Evolutionary conservation across 768 basidiomycete species (phyloP).

Genomic region (Obba rivulosa): DNA sequence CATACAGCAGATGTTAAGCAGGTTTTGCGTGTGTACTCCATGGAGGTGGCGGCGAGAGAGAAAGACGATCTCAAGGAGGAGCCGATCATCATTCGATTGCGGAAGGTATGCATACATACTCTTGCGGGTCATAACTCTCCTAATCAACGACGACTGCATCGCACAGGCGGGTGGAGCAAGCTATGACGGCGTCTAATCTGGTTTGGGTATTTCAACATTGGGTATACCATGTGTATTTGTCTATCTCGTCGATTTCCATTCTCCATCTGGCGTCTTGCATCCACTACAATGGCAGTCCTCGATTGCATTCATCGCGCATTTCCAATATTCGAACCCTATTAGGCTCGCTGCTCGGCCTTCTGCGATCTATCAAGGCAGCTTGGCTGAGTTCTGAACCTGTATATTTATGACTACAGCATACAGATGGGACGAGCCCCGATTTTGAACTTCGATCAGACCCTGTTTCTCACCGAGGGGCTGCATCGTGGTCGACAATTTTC

Average conservation of each 20-base stretch:
- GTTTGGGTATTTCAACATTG: neutral
- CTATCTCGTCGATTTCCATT: neutral
- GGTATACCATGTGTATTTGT: too few relatives aligned
- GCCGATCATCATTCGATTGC: constrained; percentile 72
- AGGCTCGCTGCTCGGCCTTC: too few relatives aligned
- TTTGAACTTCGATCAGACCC: too few relatives aligned
- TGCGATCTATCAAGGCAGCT: too few relatives aligned
- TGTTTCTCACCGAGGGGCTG: too few relatives aligned
- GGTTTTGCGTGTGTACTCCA: constrained; percentile 71
- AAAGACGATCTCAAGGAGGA: constrained; percentile 84
- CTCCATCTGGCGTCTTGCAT: neutral
- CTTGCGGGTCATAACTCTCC: constrained; percentile 10
- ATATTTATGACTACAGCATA: too few relatives aligned
- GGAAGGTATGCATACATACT: constrained; percentile 54
- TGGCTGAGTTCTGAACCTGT: too few relatives aligned
- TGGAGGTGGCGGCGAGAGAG: constrained; percentile 84
- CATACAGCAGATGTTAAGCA: constrained; percentile 85
- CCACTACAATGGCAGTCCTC: too few relatives aligned
- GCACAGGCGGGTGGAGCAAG: constrained; percentile 79
- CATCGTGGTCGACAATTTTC: too few relatives aligned
- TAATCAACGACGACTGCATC: constrained; percentile 14
- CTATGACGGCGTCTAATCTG: constrained; percentile 71
- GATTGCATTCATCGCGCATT: too few relatives aligned
- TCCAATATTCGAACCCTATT: too few relatives aligned
- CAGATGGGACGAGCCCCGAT: too few relatives aligned